phyloP scores from a whole-genome alignment of 2,329 filamentous ascomycete species.

The Fusarium goolgardi region DNA sequence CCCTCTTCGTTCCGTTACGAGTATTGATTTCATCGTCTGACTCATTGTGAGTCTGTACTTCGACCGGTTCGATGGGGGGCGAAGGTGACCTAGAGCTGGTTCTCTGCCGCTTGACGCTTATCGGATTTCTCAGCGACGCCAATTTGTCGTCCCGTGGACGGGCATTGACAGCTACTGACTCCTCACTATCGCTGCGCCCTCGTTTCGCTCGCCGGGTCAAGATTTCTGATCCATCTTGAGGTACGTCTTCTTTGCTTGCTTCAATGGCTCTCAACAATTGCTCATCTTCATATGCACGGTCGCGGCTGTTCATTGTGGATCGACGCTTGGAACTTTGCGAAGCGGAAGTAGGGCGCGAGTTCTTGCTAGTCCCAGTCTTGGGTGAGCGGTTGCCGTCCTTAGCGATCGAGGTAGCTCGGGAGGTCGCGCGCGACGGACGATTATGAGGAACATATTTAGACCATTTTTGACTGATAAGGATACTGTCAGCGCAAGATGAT shows the following conservation, averaged over 20 bases:
- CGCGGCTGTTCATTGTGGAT: constrained; percentile 97
- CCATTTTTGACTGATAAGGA: constrained; percentile 67
- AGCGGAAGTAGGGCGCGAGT: constrained; percentile 62
- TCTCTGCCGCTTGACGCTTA: constrained; percentile 81
- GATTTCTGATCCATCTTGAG: constrained; percentile 62
- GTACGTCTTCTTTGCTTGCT: constrained; percentile 87
- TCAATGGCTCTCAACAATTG: constrained; percentile 90
- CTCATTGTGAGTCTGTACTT: constrained; percentile 67
- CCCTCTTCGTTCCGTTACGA: constrained; percentile 68
- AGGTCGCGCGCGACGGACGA: constrained; percentile 66
- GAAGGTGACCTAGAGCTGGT: constrained; percentile 81
- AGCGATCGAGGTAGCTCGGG: constrained; percentile 72
- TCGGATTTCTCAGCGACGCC: constrained; percentile 68
- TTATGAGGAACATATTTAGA: constrained; percentile 73
- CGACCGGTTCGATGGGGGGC: constrained; percentile 59
- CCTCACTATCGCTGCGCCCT: constrained; percentile 90
- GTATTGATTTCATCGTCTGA: constrained; percentile 75
- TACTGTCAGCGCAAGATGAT: constrained; percentile 51
- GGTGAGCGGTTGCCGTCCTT: constrained; percentile 61
- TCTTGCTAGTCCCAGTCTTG: constrained; percentile 72
- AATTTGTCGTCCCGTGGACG: constrained; percentile 39
- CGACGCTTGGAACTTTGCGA: constrained; percentile 77
- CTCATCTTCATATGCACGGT: constrained; percentile 95
- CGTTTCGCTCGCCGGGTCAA: constrained; percentile 79
- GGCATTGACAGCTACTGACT: constrained; percentile 70